Conservation (phyloP, 2,329 filamentous ascomycete species). For the Pochonia chlamydosporia region DNA sequence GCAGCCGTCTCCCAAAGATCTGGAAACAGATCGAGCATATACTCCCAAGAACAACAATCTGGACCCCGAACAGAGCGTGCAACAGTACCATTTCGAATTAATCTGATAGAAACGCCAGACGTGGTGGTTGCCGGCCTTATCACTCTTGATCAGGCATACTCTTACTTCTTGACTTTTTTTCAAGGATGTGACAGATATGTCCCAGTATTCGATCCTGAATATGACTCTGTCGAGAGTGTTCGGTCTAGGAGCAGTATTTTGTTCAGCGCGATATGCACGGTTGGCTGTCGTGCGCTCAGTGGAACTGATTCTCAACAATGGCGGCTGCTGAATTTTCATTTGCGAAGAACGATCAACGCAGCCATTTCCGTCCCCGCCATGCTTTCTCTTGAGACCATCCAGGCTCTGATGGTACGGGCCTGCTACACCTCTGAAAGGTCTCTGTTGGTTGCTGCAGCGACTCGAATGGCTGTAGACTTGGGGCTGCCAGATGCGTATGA, state of each 20-base stretch:
- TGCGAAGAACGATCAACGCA: constrained; percentile 37
- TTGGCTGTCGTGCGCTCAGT: constrained; percentile 40
- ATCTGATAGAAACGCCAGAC: constrained; percentile 11
- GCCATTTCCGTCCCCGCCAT: constrained; percentile 16
- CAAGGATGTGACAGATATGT: constrained; percentile 21
- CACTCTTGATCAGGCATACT: constrained; percentile 14
- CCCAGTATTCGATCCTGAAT: constrained; percentile 18
- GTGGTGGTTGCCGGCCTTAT: constrained; percentile 16
- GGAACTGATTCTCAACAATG: constrained; percentile 32
- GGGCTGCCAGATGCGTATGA: constrained; percentile 37
- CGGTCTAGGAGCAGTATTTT: constrained; percentile 41
- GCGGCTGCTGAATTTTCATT: constrained; percentile 36
- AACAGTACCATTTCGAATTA: neutral
- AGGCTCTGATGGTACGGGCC: constrained; percentile 45
- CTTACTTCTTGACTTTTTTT: constrained; percentile 20
- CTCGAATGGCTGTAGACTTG: constrained; percentile 43
- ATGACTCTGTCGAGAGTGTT: constrained; percentile 40
- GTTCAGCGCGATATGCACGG: constrained; percentile 44
- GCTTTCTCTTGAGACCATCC: constrained; percentile 40
- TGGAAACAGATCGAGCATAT: neutral
- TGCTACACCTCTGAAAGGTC: constrained; percentile 48
- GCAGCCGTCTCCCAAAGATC: neutral
- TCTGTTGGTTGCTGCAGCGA: constrained; percentile 42
- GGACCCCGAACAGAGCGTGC: neutral
- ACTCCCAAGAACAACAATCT: neutral